phyloP scores from a whole-genome alignment of 2,329 filamentous ascomycete genomes.

The Chaetomium globosum region DNA sequence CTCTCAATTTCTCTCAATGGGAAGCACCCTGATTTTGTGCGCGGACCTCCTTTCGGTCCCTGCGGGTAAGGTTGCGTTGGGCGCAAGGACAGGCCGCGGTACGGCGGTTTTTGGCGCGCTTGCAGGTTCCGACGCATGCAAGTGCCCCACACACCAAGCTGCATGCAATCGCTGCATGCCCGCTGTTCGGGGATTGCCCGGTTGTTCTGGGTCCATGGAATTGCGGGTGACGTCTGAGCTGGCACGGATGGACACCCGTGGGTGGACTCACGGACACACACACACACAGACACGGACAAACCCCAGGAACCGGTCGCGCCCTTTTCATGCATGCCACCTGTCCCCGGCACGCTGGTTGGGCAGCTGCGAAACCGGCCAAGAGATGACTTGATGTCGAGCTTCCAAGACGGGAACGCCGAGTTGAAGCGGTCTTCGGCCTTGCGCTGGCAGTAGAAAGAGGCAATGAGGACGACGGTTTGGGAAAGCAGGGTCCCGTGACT shows the following conservation, averaged over 20 bases:
- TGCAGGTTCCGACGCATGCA: slow-evolving; percentile 17
- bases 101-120: slow-evolving; percentile 5
- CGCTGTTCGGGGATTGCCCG: background rate
- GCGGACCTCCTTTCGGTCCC: slow-evolving; percentile 11
- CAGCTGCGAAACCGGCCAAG: background rate
- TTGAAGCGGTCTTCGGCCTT: background rate
- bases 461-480: background rate
- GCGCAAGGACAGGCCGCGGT: slow-evolving; percentile 6
- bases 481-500: slow-evolving; percentile 11
- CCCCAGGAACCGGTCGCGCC: background rate
- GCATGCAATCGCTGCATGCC: slow-evolving; percentile 15
- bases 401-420: background rate
- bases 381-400: background rate
- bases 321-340: slow-evolving; percentile 14
- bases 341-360: slow-evolving; percentile 19
- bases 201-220: too few relatives aligned
- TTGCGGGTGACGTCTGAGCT: slow-evolving; percentile 3
- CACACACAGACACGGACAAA: background rate
- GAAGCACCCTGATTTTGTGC: background rate
- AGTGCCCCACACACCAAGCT: slow-evolving; percentile 9
- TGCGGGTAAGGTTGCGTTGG: slow-evolving; percentile 14
- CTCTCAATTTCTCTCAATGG: slow-evolving; percentile 16
- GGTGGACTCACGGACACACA: too few relatives aligned
- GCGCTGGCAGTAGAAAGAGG: background rate
- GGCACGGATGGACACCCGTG: slow-evolving; percentile 7